Evolutionary conservation across 225 moss, liverwort and hornwort species (phyloP).

Genomic region (Physcomitrellopsis africana): DNA sequence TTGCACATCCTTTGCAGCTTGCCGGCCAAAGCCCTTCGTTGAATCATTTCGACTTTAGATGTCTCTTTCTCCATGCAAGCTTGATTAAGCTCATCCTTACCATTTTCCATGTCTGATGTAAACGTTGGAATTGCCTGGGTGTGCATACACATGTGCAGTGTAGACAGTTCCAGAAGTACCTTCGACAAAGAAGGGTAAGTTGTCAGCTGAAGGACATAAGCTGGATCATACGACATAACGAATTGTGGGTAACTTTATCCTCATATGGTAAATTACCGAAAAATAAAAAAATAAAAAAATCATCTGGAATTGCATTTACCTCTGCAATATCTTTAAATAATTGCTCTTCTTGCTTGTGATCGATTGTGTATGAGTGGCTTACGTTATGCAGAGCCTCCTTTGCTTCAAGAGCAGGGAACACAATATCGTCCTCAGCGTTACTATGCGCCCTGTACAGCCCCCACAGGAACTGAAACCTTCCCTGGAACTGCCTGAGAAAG

Average conservation of each 20-base stretch:
- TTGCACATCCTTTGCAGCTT: conserved; percentile 99
- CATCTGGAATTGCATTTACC: conserved; percentile 38
- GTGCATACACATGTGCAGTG: conserved; percentile 50
- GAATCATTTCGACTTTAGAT: conserved; percentile 45
- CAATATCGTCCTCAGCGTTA: conserved; percentile 99
- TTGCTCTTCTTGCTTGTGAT: conserved; percentile 98
- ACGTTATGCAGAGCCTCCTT: conserved; percentile 98
- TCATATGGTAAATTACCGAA: no score
- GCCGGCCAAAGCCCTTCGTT: conserved; percentile 75
- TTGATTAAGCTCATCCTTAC: conserved; percentile 22
- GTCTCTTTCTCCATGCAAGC: conserved; percentile 25
- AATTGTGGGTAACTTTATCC: no score
- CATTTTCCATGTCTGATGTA: conserved; percentile 21
- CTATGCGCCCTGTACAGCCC: conserved; percentile 99
- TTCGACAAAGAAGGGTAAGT: conserved; percentile 17
- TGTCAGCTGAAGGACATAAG: conserved; percentile 24
- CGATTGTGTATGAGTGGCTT: conserved; percentile 96
- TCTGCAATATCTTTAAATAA: conserved; percentile 86
- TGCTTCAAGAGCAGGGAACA: conserved; percentile 95
- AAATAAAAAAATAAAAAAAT: neutral
- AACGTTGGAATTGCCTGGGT: conserved; percentile 28
- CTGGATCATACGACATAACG: neutral
- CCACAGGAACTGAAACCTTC: conserved; percentile 95
- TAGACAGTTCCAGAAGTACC: conserved; percentile 70
- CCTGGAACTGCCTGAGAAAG: conserved; percentile 91